phyloP scores from a whole-genome alignment of 768 basidiomycete species.

The Russula brevipes region DNA sequence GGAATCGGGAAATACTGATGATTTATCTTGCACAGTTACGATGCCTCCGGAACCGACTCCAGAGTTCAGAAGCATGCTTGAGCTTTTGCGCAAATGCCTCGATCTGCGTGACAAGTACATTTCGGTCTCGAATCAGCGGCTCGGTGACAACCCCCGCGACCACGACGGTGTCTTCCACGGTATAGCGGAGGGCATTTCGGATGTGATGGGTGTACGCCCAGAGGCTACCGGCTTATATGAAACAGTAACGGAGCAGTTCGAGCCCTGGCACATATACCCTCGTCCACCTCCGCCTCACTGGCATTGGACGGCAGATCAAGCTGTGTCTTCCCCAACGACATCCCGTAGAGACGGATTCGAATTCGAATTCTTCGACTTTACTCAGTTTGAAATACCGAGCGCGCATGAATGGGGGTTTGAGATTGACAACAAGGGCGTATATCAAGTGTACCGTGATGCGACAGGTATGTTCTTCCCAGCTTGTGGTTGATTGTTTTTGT shows the following conservation, averaged over 20 bases:
- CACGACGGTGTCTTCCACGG: constrained; percentile 76
- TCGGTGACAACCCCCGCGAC: constrained; percentile 93
- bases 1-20: constrained; percentile 22
- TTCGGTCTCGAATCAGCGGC: constrained; percentile 73
- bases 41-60: constrained; percentile 24
- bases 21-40: constrained; percentile 1
- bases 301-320: constrained; percentile 68
- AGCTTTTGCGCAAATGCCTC: constrained; percentile 77
- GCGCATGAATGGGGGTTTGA: constrained; percentile 52
- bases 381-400: constrained; percentile 70
- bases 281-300: constrained; percentile 92
- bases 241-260: constrained; percentile 33
- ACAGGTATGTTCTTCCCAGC: constrained; percentile 31
- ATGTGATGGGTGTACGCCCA: constrained; percentile 63
- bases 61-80: constrained; percentile 43
- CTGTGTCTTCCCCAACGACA: constrained; percentile 37
- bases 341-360: constrained; percentile 31
- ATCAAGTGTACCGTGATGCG: constrained; percentile 63
- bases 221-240: constrained; percentile 41
- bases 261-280: constrained; percentile 87
- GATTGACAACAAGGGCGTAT: constrained; percentile 87
- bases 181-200: constrained; percentile 54
- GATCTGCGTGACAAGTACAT: constrained; percentile 96
- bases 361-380: constrained; percentile 50
- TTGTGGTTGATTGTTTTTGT: not conserved